Base-by-base conservation (phyloP, 2,329 filamentous ascomycete species). In the Escovopsis sp. region DNA sequence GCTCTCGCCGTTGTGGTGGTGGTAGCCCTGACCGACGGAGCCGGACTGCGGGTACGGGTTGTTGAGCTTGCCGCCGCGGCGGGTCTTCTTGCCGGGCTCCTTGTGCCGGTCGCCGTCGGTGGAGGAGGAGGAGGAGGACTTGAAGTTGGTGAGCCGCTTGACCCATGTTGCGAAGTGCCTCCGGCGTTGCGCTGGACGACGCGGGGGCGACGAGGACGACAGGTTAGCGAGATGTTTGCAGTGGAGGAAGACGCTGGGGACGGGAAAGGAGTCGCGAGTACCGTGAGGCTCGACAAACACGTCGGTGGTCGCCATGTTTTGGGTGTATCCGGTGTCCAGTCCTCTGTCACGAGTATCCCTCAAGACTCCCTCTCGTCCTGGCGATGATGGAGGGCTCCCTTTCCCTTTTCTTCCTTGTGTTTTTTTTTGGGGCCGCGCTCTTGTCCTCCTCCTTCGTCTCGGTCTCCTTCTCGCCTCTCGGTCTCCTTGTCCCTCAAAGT, bases 121-220 rank as follows among this genome's bases (percentile, higher is more conserved):
- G 4, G 76, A 77, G 37, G 63, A 68, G n/a, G n/a, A n/a, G 23
- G 77, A 80, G 4, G 76, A 77, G 37, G 63, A 68, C 57, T 93
- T 94, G 60, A 94, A 79, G 55, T 79, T 88, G 41, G 86, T 78
- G 38, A 96, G 72, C 51, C 87, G 87, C 67, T 87, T 93, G 66
- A 98, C 85, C 81, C 88, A 92, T 46, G 78, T 83, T 32, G 87
- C 74, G 54, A 96, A 96, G 17, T 87, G 88, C 43, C 83, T 76
- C 48, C 86, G 79, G 45, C 85, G 80, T 48, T 71, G 72, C 51
- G 60, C 46, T 45, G 69, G 67, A 45, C 76, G 72, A 56, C 86
- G 80, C 86, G 58, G 47, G 42, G n/a, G n/a, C n/a, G n/a, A n/a
- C n/a, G n/a, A 58, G 53, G 21, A 33, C 36, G 48, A 62, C 48